These are phyloP conservation scores for Phaeotremella skinneri DNA, from an alignment of 768 basidiomycete species.

Conservation along the genomic window DNA sequence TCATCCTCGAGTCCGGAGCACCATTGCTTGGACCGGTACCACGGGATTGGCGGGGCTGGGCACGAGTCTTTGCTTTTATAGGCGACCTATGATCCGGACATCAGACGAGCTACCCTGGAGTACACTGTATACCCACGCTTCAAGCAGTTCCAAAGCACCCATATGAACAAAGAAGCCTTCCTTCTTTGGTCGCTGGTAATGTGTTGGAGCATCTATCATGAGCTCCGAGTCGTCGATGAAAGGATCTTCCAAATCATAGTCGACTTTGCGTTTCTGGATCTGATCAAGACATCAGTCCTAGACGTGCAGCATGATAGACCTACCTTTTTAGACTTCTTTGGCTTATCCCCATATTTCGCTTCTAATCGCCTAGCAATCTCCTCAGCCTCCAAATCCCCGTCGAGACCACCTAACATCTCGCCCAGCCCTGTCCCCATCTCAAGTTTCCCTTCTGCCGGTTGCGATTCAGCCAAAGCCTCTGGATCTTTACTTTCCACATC, in stretches of 20 bases:
- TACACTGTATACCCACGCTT: constrained; percentile 55
- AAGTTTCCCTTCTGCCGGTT: background rate
- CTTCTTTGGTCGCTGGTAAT: constrained; percentile 86
- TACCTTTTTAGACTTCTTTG: constrained; percentile 29
- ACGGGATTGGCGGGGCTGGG: background rate
- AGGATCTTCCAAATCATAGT: constrained; percentile 86
- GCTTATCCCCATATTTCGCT: constrained; percentile 36
- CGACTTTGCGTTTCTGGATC: constrained; percentile 48
- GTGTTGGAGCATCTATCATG: constrained; percentile 82
- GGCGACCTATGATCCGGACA: constrained; percentile 9
- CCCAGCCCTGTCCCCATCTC: constrained; percentile 5
- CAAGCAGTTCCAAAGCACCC: constrained; percentile 81
- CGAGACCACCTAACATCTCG: constrained; percentile 8
- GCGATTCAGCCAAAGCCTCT: constrained; percentile 7
- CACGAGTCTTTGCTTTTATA: constrained; percentile 21
- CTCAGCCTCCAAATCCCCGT: constrained; percentile 27
- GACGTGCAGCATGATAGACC: constrained; percentile 4
- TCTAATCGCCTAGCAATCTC: constrained; percentile 39
- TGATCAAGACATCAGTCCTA: background rate
- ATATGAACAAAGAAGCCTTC: constrained; percentile 77
- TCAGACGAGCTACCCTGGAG: background rate
- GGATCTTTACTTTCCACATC: constrained; percentile 21
- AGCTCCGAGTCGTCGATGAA: constrained; percentile 98
- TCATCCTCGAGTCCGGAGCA: background rate
- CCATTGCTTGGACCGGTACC: background rate